Conservation (phyloP, 2,329 filamentous ascomycete genomes). For the Fusarium nematophilum region DNA sequence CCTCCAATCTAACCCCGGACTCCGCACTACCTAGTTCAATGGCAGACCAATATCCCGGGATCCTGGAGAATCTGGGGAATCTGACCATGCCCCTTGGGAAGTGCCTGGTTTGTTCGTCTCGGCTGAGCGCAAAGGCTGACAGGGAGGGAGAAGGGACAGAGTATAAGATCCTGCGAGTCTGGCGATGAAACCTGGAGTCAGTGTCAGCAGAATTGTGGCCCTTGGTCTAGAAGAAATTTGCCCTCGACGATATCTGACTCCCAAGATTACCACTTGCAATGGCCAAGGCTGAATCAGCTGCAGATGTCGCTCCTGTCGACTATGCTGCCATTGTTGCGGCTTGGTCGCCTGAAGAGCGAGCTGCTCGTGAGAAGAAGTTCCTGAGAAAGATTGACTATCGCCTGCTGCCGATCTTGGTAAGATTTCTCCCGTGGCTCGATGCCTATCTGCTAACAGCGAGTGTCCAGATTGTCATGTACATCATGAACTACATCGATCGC, state of each 20-base stretch:
- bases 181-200: no score
- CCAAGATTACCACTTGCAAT: background rate
- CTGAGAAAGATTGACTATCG: slow-evolving; percentile 24
- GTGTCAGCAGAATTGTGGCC: no score
- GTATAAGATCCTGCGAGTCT: slow-evolving; percentile 14
- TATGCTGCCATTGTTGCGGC: slow-evolving; percentile 35
- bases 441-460: background rate
- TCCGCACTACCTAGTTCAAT: background rate
- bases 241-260: no score
- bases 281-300: slow-evolving; percentile 8
- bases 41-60: background rate
- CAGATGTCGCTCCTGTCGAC: slow-evolving; percentile 11
- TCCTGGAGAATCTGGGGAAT: slow-evolving; percentile 19
- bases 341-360: slow-evolving; percentile 25
- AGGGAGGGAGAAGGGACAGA: background rate
- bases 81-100: background rate
- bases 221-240: no score
- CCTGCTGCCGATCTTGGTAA: slow-evolving; percentile 23
- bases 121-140: no score
- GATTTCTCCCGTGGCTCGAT: no score
- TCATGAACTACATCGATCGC: slow-evolving; percentile 68
- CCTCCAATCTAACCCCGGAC: slow-evolving; percentile 9
- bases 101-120: background rate
- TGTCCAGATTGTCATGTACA: slow-evolving; percentile 54
- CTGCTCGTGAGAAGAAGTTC: slow-evolving; percentile 17